Base-by-base conservation (phyloP, 208 protist genomes). In the Leishmania major region DNA sequence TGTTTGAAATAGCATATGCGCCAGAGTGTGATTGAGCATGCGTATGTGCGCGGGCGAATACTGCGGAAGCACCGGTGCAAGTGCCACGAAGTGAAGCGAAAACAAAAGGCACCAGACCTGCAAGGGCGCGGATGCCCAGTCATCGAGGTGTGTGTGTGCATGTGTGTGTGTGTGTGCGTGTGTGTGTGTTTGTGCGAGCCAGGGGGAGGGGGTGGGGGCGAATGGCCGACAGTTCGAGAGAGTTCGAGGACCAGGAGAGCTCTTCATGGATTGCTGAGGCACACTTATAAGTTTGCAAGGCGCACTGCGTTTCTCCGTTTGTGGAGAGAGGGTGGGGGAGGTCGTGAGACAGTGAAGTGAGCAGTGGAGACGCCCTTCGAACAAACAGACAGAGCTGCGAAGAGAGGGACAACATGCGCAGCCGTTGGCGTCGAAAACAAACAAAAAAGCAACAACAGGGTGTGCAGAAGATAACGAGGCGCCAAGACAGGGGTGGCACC, bases 371-470 rank as follows among this genome's bases (percentile, higher is more conserved):
- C 15, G 13, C 31, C 2, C 4, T 25, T n/a, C 10, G 15, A 80
- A 31, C 55, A 59, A 51, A 75, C 19, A 75, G 35, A 43, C 55
- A 45, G n/a, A 64, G 35, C 74, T 35, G 40, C 47, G 40, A 37
- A 77, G 51, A 55, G 22, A 75, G n/a, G 53, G n/a, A 69, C 25
- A n/a, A 10, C 8, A 55, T n/a, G 7, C 10, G 45, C 35, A 79
- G 13, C 22, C 25, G n/a, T 49, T 40, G 47, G 2, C 25, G 13
- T n/a, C 28, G 43, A 17, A 31, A 66, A 66, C 1, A 40, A 40
- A 17, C 40, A 78, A 70, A 77, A 78, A 64, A 78, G 62, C 45
- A 37, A 1, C 37, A 37, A 37, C 37, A 79, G 37, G 71, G 19
- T 28, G 43, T 40, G 73, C 59, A 6, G 31, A 51, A 11, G 25